phyloP scores from a whole-genome alignment of 2,329 filamentous ascomycete species.

The Nannizzia gypsea region DNA sequence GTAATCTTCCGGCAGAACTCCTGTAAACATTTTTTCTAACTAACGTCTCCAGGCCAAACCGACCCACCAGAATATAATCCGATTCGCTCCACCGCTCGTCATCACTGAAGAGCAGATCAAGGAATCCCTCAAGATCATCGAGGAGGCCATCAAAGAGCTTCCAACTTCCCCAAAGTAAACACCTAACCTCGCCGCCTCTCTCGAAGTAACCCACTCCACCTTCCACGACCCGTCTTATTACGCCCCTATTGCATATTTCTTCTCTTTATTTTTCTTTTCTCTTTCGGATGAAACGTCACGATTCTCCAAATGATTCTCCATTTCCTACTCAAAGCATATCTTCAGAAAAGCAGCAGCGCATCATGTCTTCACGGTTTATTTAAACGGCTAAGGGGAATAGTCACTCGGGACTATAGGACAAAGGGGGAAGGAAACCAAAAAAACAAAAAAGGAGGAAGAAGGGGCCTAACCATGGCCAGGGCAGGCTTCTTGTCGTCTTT shows the following conservation, averaged over 20 bases:
- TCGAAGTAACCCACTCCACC: background rate
- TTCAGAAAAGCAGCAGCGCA: background rate
- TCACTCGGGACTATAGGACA: background rate
- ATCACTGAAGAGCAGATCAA: constrained; percentile 81
- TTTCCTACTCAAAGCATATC: background rate
- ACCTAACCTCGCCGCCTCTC: background rate
- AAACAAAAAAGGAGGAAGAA: background rate
- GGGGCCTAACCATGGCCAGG: background rate
- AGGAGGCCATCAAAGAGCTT: constrained; percentile 68
- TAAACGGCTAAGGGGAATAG: background rate
- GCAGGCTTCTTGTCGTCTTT: background rate
- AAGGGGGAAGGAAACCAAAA: background rate
- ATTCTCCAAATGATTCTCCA: background rate
- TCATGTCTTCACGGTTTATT: background rate
- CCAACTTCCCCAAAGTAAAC: constrained; percentile 37
- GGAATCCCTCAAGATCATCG: constrained; percentile 65
- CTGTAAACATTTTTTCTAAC: constrained; percentile 12
- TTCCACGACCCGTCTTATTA: background rate
- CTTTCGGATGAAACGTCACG: background rate
- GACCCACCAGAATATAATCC: constrained; percentile 96
- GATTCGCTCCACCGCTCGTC: constrained; percentile 88
- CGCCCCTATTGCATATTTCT: background rate
- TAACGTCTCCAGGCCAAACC: constrained; percentile 65
- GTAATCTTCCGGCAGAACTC: background rate
- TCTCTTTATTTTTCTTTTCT: background rate